Percentiles rank a stretch among this genome's conserved stretches.
These are phyloP conservation scores for Citrus mangshanensis DNA, from an alignment of 345 rosid genomes.

Conservation along the genomic window DNA sequence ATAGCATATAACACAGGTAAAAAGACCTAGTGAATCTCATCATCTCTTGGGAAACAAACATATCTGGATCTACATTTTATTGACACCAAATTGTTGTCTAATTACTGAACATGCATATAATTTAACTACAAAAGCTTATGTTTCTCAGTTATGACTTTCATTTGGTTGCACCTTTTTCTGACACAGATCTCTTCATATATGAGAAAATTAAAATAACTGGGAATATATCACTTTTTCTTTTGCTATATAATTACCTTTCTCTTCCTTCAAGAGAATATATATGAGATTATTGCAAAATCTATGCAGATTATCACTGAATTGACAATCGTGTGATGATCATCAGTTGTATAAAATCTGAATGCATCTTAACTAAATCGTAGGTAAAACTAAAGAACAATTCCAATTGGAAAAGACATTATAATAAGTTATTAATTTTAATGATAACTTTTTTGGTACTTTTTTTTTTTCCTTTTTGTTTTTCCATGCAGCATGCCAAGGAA, in stretches of 20 bases:
- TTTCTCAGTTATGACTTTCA: not conserved
- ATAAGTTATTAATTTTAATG: not conserved
- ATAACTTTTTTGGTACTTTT: not conserved
- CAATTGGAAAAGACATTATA: not conserved
- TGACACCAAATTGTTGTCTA: not conserved
- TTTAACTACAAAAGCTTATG: not conserved
- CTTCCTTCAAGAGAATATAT: not conserved
- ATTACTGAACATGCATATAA: not conserved
- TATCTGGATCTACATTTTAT: not conserved
- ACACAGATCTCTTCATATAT: not conserved
- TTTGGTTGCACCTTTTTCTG: not conserved
- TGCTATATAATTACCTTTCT: not conserved
- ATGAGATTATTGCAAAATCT: not conserved
- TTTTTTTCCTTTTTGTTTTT: not conserved
- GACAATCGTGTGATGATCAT: not conserved
- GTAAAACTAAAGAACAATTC: not conserved
- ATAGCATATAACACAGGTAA: not conserved
- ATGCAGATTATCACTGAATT: not conserved
- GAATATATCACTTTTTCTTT: too few species aligned
- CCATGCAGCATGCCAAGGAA: constrained; percentile 40
- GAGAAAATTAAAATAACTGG: too few species aligned
- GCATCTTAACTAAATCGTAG: not conserved
- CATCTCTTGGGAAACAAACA: not conserved
- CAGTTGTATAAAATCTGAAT: not conserved
- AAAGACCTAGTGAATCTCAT: not conserved